Base-by-base conservation (phyloP, 345 rosid species). In the Erodium maritimum region DNA sequence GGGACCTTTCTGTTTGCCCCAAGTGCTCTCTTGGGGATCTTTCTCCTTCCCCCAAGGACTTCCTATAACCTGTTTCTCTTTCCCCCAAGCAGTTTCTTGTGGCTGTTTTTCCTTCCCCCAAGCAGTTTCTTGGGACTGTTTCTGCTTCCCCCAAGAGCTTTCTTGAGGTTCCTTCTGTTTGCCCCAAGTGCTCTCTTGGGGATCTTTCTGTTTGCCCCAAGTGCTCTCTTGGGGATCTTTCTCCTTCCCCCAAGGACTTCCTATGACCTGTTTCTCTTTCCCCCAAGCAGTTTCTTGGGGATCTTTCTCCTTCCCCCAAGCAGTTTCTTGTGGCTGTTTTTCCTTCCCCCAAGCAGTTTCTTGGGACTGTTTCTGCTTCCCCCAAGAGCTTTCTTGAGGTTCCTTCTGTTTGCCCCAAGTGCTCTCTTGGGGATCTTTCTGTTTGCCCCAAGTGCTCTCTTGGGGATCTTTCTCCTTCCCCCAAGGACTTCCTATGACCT, bases 141-240 rank as follows among this genome's bases (percentile, higher is more conserved):
- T 72, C 52, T 64, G 57, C 25, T 63, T 62, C 25, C 57, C 64
- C 74, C 76, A 37, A 37, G 46, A 3, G 13, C 13, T 37, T 37
- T 37, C 46, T 37, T 37, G 46, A 12, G 46, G 46, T 4, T 12
- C 46, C 13, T 37, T 37, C 46, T 37, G 11, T 12, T 37, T 37
- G 8, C 13, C 46, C 46, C 46, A 37, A 37, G 11, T 11, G 13
- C 1, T 37, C 10, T 37, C 46, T 37, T 5, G 46, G 13, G 46
- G 10, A 5, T 37, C 11, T 37, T 37, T 37, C 46, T 37, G 11
- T 1, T 37, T 37, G 8, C 46, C 46, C 46, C 46, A 37, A 37
- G 46, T 37, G 13, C 1, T 54, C 19, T 54, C 57, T 21, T 6
- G 13, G 5, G 19, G 5, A 1, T 24, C 56, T 5, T 21, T 24